A percentile compares a stretch with the other conserved stretches of the same genome.
These are phyloP conservation scores for Diaporthe longicolla DNA, from an alignment of 2,329 filamentous ascomycete species.

Conservation along the genomic window DNA sequence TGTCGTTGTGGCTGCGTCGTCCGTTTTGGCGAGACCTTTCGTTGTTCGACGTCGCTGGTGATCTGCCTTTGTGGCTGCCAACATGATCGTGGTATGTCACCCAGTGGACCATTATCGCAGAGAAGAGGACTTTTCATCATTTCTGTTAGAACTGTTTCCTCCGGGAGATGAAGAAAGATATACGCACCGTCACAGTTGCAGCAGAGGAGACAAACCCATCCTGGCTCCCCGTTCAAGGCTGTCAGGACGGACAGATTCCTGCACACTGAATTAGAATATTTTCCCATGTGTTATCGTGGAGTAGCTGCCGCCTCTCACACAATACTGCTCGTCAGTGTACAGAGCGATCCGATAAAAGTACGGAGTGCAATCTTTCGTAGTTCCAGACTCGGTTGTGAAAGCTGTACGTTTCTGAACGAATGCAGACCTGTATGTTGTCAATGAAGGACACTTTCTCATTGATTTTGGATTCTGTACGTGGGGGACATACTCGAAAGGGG, in stretches of 20 bases:
- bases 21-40: conserved; percentile 25
- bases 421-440: conserved; percentile 60
- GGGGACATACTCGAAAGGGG: conserved; percentile 65
- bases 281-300: background rate
- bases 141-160: background rate
- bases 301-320: conserved; percentile 57
- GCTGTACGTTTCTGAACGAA: conserved; percentile 64
- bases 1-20: conserved; percentile 1
- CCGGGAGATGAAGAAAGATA: background rate
- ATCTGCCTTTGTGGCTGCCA: conserved; percentile 27
- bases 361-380: conserved; percentile 68
- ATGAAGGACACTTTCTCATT: too few relatives aligned
- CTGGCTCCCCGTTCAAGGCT: conserved; percentile 70
- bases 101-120: conserved; percentile 64
- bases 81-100: conserved; percentile 58
- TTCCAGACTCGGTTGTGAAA: conserved; percentile 56
- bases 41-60: conserved; percentile 4
- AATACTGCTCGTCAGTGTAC: conserved; percentile 70
- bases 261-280: background rate
- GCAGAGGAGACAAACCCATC: conserved; percentile 76
- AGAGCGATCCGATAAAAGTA: conserved; percentile 71
- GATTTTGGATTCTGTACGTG: too few relatives aligned
- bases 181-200: conserved; percentile 73
- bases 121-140: conserved; percentile 66
- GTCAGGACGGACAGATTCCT: conserved; percentile 73